Base-by-base conservation (phyloP, 495 filamentous ascomycete species). In the Xeromyces bisporus region DNA sequence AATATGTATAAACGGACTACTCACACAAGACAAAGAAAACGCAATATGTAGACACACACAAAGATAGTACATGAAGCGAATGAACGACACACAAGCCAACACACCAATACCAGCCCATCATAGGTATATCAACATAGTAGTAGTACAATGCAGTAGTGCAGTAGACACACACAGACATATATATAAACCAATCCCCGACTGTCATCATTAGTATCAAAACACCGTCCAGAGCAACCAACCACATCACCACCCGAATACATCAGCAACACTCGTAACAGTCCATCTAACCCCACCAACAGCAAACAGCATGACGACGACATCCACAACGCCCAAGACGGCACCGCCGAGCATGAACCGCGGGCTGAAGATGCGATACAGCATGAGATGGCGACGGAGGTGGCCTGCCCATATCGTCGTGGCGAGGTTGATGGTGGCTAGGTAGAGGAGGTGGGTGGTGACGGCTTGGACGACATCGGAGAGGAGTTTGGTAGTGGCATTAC, bases 281-380 rank as follows among this genome's bases (percentile, higher is more conserved):
- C 59, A 71, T 35, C 84, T 60, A 18, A 83, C 66, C 4, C 77
- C 89, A 10, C 66, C 56, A 29, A 93, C 46, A 27, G 68, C 68
- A 11, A 93, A 64, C 12, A 75, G 17, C 9, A 81, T 63, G 2
- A 70, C 64, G 13, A 92, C 64, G 1, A 89, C 33, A 41, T 96
- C 89, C 8, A 89, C 74, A 9, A 83, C 66, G 12, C 83, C 41
- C 31, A 94, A 39, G 21, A 77, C 71, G 1, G 61, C 59, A 0
- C 78, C 79, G 2, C 79, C 83, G 39, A 80, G 68, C 81, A 96
- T 82, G 51, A 84, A 96, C 21, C 84, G 51, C 18, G 89, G 89
- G 50, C 62, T 74, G 42, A 97, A 97, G 31, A 97, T 83, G n/a
- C 91, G 72, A 55, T 87, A 94, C 18, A 97, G 62, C 91, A 97